Percentiles rank a stretch among this genome's conserved stretches.
phyloP scores from a whole-genome alignment of 2,329 filamentous ascomycete species.

The Exophiala sp. region DNA sequence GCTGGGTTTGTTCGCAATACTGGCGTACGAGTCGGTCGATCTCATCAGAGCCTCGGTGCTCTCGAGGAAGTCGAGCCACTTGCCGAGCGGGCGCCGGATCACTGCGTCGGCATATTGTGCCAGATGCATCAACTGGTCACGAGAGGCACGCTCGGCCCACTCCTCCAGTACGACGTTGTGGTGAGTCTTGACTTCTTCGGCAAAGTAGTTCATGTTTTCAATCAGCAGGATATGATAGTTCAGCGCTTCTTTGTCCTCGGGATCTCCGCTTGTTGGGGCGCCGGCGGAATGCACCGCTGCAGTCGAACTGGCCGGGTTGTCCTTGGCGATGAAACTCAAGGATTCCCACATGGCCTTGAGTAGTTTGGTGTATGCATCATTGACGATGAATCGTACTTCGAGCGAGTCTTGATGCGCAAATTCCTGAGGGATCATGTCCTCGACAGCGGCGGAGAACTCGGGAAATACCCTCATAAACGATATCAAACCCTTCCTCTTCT shows the following conservation, averaged over 20 bases:
- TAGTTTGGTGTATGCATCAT: constrained; percentile 80
- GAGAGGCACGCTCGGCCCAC: constrained; percentile 71
- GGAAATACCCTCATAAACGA: constrained; percentile 93
- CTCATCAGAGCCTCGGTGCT: constrained; percentile 67
- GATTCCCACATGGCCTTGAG: constrained; percentile 97
- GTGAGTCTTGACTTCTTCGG: constrained; percentile 78
- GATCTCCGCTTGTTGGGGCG: constrained; percentile 45
- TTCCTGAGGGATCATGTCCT: constrained; percentile 66
- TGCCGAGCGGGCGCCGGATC: constrained; percentile 81
- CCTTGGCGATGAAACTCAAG: constrained; percentile 85
- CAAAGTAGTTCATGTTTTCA: constrained; percentile 97
- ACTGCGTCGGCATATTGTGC: constrained; percentile 79
- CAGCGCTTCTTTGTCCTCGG: constrained; percentile 90
- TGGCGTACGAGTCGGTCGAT: constrained; percentile 41
- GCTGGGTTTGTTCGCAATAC: constrained; percentile 71
- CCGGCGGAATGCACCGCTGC: constrained; percentile 26
- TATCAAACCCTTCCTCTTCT: constrained; percentile 95
- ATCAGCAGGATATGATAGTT: constrained; percentile 97
- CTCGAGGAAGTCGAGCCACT: constrained; percentile 78
- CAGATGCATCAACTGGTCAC: constrained; percentile 82
- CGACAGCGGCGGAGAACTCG: constrained; percentile 71
- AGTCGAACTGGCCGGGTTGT: constrained; percentile 51
- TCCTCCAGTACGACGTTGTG: constrained; percentile 70
- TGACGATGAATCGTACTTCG: constrained; percentile 69
- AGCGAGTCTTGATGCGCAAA: constrained; percentile 53